Evolutionary conservation across 345 rosid species (phyloP).

Genomic region (Crucihimalaya himalaica): DNA sequence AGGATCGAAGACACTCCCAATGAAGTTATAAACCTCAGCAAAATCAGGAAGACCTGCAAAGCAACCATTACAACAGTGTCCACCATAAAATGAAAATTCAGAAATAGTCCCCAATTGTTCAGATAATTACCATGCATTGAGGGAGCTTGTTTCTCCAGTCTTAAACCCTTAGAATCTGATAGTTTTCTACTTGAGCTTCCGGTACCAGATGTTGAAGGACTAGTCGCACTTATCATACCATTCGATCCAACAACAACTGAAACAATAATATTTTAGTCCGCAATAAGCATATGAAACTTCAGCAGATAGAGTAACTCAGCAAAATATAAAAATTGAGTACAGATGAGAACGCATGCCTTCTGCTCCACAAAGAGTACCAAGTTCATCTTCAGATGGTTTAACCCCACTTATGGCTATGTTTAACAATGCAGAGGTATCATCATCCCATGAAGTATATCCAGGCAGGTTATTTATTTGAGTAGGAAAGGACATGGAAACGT

Average conservation of each 20-base stretch:
- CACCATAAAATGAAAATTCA: conserved; percentile 4
- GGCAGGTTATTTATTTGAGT: conserved; percentile 41
- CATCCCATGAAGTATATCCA: conserved; percentile 48
- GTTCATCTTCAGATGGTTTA: conserved; percentile 33
- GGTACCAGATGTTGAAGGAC: conserved; percentile 45
- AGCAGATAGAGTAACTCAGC: background rate
- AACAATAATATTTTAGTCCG: conserved; percentile 4
- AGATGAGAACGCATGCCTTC: conserved; percentile 34
- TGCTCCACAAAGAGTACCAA: conserved; percentile 20
- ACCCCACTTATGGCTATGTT: conserved; percentile 32
- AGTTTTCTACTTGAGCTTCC: conserved; percentile 45
- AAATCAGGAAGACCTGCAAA: conserved; percentile 85
- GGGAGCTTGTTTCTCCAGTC: conserved; percentile 28
- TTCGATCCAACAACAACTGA: conserved; percentile 35
- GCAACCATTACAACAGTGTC: conserved; percentile 19
- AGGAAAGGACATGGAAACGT: conserved; percentile 54
- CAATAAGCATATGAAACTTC: conserved; percentile 14
- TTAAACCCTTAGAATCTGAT: conserved; percentile 24
- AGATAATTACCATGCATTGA: conserved; percentile 34
- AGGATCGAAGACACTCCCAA: conserved; percentile 89
- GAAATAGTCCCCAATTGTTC: background rate
- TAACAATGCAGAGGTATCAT: conserved; percentile 58
- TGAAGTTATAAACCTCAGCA: conserved; percentile 78
- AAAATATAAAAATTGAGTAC: background rate
- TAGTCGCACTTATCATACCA: conserved; percentile 51